Evolutionary conservation across 2,329 filamentous ascomycete species (phyloP), one percentile per base, ranked within the genome.

Genomic region (Cordyceps militaris): DNA sequence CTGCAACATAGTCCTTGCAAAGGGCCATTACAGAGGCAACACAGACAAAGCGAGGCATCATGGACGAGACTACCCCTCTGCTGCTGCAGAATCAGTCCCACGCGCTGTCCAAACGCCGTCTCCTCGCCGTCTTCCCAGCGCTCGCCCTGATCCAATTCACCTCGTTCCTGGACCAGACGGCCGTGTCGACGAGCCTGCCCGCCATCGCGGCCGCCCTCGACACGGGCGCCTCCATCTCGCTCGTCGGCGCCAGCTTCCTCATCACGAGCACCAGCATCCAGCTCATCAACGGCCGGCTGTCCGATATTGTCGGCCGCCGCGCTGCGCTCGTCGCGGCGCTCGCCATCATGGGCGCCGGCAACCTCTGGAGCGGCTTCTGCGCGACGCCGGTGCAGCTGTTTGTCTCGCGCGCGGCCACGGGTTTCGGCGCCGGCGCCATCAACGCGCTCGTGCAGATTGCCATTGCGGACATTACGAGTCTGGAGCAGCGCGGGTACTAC

Each of bases 101-200:
- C 26, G 24, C 50, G 26, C 50, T 53, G n/a, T 53, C 50, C 16
- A 28, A 30, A 6, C 10, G 24, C 8, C 38, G 40, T 1, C 38
- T 53, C 4, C 50, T 53, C n/a, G 40, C 50, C 23, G 50, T 53
- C n/a, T 53, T 53, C 23, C 50, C 50, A 1, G 50, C 50, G 5
- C 38, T 53, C 7, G 50, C 50, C 7, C 50, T 53, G 10, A 53
- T 53, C 26, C 50, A 53, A n/a, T 53, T 53, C 38, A 53, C 24
- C 26, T 53, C 50, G n/a, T 53, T 53, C n/a, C 50, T 53, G n/a
- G 50, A 53, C 50, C 50, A 53, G 50, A 53, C 50, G 24, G 50
- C 50, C 50, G 11, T 53, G 2, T 53, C 50, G 11, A 53, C 50
- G n/a, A 53, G 50, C 38, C 26, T 53, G 38, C 50, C 50, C 4